These are phyloP conservation scores for Pichia sp. DNA, from an alignment of 1,139 yeast genomes.

Conservation along the genomic window DNA sequence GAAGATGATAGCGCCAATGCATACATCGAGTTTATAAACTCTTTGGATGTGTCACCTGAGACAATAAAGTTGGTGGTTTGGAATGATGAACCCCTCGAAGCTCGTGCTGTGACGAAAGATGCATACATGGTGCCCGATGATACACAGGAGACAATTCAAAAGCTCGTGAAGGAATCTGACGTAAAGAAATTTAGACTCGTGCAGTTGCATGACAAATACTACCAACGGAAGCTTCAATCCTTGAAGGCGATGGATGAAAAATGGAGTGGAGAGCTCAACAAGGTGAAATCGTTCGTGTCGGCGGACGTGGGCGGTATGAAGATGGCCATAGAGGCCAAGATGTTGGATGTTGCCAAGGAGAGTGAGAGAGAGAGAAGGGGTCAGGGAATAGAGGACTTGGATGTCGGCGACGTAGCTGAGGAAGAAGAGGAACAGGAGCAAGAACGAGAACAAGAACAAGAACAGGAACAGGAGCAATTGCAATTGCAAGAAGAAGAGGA, in stretches of 20 bases:
- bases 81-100: not conserved
- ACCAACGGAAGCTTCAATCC: slow-evolving; percentile 17
- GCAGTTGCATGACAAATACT: slow-evolving; percentile 22
- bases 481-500: slow-evolving; percentile 1
- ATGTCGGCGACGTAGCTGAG: not conserved
- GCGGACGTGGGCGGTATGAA: slow-evolving; percentile 16
- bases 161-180: slow-evolving; percentile 17
- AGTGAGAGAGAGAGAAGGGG: slow-evolving; percentile 1
- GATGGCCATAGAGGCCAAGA: slow-evolving; percentile 11
- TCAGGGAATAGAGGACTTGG: slow-evolving; percentile 3
- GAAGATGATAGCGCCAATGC: slow-evolving; percentile 7
- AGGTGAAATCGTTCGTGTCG: slow-evolving; percentile 17
- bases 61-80: slow-evolving; percentile 3
- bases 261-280: slow-evolving; percentile 21
- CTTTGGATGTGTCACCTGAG: slow-evolving; percentile 4
- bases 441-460: slow-evolving; percentile 3
- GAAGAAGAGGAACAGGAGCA: slow-evolving; percentile 3
- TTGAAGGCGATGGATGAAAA: slow-evolving; percentile 19
- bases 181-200: slow-evolving; percentile 21
- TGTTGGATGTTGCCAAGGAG: slow-evolving; percentile 2
- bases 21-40: slow-evolving; percentile 4
- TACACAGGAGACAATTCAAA: slow-evolving; percentile 21
- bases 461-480: slow-evolving; percentile 1
- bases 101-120: slow-evolving; percentile 14
- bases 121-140: slow-evolving; percentile 18